Conservation (phyloP, 2,329 filamentous ascomycete species). For the Clarireedia sp. region DNA sequence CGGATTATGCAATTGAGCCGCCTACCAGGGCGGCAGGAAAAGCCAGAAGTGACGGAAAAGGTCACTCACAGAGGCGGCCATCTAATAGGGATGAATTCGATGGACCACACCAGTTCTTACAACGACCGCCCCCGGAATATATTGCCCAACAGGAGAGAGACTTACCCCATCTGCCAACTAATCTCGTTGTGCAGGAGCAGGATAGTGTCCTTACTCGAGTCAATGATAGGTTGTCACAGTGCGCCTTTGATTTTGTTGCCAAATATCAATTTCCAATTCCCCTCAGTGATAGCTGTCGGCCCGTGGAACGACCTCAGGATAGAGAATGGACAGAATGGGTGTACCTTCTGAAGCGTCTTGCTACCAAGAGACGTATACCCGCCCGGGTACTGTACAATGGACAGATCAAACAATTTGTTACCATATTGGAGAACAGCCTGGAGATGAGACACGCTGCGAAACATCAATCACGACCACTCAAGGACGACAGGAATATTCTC, state of each 20-base stretch:
- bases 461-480: conserved; percentile 73
- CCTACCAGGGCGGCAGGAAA: conserved; percentile 36
- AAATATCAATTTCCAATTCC: conserved; percentile 89
- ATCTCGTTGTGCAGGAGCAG: conserved; percentile 76
- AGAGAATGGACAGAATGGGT: conserved; percentile 92
- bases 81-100: conserved; percentile 86
- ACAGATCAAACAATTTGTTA: conserved; percentile 87
- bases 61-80: conserved; percentile 48
- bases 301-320: conserved; percentile 65
- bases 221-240: conserved; percentile 77
- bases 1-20: conserved; percentile 53
- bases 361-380: conserved; percentile 78
- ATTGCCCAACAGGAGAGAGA: conserved; percentile 72
- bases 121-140: conserved; percentile 61
- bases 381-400: conserved; percentile 79
- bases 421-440: conserved; percentile 78
- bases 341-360: conserved; percentile 74
- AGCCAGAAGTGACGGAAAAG: conserved; percentile 40
- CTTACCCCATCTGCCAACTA: conserved; percentile 73
- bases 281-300: conserved; percentile 67
- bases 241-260: conserved; percentile 83
- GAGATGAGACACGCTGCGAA: conserved; percentile 83
- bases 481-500: conserved; percentile 82
- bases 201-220: conserved; percentile 72
- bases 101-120: conserved; percentile 74